These are phyloP conservation scores for Phytophthora pini DNA, from an alignment of 352 stramenopile species.

Conservation along the genomic window DNA sequence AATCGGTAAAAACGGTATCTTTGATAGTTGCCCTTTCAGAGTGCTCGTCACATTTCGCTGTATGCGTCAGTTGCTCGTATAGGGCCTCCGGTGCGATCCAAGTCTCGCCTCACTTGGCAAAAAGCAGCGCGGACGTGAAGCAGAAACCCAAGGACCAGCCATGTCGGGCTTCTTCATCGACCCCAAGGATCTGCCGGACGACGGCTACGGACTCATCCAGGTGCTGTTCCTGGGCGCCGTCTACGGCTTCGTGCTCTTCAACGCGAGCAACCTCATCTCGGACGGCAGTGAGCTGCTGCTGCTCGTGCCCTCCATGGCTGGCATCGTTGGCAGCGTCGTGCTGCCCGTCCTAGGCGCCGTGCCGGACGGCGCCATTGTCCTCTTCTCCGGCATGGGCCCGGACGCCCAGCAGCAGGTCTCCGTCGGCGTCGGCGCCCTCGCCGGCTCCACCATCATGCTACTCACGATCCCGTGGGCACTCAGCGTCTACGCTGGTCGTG, in stretches of 20 bases:
- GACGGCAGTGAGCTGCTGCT: slow-evolving; percentile 98
- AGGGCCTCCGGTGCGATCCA: neutral
- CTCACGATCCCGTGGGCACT: slow-evolving; percentile 98
- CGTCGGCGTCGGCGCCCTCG: slow-evolving; percentile 97
- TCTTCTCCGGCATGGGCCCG: slow-evolving; percentile 96
- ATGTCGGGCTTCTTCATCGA: slow-evolving; percentile 87
- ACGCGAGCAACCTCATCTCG: slow-evolving; percentile 97
- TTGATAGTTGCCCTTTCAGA: slow-evolving; percentile 8
- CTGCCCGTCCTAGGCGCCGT: slow-evolving; percentile 97
- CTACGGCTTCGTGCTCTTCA: slow-evolving; percentile 98
- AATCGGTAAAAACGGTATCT: slow-evolving; percentile 29
- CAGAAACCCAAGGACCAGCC: neutral
- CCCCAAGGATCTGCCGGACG: slow-evolving; percentile 80
- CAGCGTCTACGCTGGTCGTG: slow-evolving; percentile 92
- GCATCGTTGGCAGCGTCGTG: slow-evolving; percentile 97
- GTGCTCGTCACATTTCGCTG: neutral
- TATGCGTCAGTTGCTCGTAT: slow-evolving; percentile 2
- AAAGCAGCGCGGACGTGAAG: slow-evolving; percentile 33
- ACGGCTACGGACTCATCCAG: slow-evolving; percentile 83
- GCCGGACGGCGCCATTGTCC: slow-evolving; percentile 97
- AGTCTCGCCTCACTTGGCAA: slow-evolving; percentile 33
- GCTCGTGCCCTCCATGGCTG: slow-evolving; percentile 94
- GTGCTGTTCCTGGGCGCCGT: slow-evolving; percentile 95
- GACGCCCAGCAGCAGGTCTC: slow-evolving; percentile 95
- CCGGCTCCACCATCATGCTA: slow-evolving; percentile 99